Percentiles rank a stretch among this genome's conserved stretches.
Evolutionary conservation across 2,329 filamentous ascomycete genomes (phyloP).

Genomic region (Fusarium sp.): DNA sequence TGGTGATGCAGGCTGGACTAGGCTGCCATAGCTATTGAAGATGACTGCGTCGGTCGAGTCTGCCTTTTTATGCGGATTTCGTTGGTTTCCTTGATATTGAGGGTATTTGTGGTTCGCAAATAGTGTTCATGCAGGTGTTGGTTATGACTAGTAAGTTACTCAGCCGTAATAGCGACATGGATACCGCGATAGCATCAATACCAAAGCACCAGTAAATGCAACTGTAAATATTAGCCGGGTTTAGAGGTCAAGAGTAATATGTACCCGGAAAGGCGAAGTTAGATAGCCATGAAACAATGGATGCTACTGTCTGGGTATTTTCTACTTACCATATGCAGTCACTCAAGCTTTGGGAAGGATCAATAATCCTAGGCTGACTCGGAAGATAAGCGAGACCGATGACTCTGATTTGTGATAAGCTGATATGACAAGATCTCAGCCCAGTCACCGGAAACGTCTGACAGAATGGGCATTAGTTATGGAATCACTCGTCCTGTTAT

Average conservation of each 20-base stretch:
- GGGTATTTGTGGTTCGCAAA: constrained; percentile 30
- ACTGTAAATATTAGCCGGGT: not conserved
- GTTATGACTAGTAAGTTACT: not conserved
- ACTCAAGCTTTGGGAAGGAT: not conserved
- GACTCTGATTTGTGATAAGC: constrained; percentile 10
- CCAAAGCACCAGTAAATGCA: not conserved
- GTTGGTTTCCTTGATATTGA: not conserved
- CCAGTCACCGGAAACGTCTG: not conserved
- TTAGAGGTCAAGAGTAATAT: not conserved
- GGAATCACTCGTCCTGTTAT: rapidly evolving
- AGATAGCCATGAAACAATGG: not conserved
- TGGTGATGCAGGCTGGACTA: constrained; percentile 39
- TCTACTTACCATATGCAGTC: not conserved
- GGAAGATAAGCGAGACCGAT: constrained; percentile 22
- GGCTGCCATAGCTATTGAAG: constrained; percentile 38
- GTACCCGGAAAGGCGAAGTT: not conserved
- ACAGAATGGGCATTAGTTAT: not conserved
- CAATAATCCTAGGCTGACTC: not conserved
- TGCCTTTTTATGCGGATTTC: constrained; percentile 28
- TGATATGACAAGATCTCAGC: constrained; percentile 7
- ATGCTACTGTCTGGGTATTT: not conserved
- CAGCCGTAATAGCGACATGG: not conserved
- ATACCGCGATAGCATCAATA: not conserved
- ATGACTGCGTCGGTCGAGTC: constrained; percentile 21
- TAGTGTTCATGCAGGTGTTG: not conserved